Conservation (phyloP, 129 eudicot genomes). For the Lactuca sativa region DNA sequence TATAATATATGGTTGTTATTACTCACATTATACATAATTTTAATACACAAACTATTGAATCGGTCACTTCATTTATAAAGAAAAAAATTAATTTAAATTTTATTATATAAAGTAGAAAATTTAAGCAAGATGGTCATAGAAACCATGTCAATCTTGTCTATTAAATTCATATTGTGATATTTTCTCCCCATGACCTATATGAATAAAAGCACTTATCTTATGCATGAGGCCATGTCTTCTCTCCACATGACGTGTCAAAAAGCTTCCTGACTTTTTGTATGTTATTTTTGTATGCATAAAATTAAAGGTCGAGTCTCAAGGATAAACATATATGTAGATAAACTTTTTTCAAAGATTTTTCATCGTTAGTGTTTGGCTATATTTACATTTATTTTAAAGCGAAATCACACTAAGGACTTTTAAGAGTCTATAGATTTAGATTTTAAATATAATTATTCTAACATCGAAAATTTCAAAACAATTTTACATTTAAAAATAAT, state of each 20-base stretch:
- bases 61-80: background rate
- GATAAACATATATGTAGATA: background rate
- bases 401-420: too few relatives aligned
- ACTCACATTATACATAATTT: too few relatives aligned
- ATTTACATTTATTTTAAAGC: too few relatives aligned
- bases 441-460: too few relatives aligned
- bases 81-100: background rate
- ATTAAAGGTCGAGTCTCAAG: background rate
- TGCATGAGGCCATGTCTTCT: constrained; percentile 40
- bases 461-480: too few relatives aligned
- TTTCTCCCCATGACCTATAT: constrained; percentile 23
- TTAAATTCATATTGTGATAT: constrained; percentile 28
- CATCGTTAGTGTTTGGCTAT: background rate
- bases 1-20: too few relatives aligned
- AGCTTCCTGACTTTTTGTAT: constrained; percentile 20
- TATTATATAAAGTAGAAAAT: constrained; percentile 1
- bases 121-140: constrained; percentile 17
- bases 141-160: constrained; percentile 27
- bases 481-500: too few relatives aligned
- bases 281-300: background rate
- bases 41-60: too few relatives aligned
- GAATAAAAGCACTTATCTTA: constrained; percentile 29
- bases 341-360: too few relatives aligned
- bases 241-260: constrained; percentile 37
- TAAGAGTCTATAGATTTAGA: background rate